Evolutionary conservation across 2,329 filamentous ascomycete species (phyloP).

Genomic region (Botryotinia convoluta): DNA sequence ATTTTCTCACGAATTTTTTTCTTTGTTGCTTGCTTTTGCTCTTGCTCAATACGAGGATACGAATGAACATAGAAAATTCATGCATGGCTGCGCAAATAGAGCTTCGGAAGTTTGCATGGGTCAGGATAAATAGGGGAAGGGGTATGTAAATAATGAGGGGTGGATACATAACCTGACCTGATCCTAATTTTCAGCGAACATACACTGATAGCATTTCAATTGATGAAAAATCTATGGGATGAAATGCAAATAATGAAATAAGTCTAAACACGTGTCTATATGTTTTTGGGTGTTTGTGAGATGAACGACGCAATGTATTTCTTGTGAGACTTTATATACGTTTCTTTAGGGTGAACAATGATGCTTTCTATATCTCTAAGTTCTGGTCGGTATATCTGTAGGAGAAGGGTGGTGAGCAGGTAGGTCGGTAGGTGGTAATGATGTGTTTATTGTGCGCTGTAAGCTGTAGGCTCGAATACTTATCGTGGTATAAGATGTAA

Average conservation of each 20-base stretch:
- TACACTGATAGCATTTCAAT: not conserved
- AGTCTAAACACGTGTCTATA: not conserved
- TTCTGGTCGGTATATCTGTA: not conserved
- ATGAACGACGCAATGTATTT: not conserved
- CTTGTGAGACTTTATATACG: not conserved
- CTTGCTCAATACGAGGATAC: not conserved
- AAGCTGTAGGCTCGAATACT: not conserved
- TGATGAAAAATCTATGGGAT: not conserved
- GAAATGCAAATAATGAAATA: not conserved
- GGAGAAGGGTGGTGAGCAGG: not conserved
- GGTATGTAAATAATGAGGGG: not conserved
- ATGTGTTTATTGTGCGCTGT: not conserved
- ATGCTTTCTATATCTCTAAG: not conserved
- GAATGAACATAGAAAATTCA: not conserved
- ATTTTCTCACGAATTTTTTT: not conserved
- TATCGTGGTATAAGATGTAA: not conserved
- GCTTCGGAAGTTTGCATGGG: not conserved
- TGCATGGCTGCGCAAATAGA: not conserved
- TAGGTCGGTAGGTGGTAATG: not conserved
- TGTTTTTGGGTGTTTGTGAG: not conserved
- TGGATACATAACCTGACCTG: not conserved
- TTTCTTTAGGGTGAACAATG: not conserved
- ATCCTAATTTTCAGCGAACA: not conserved
- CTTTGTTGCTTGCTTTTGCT: not conserved
- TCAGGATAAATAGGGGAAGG: not conserved